Base-by-base conservation (phyloP, 164 flowering plant genomes). In the Chimonanthus praecox region DNA sequence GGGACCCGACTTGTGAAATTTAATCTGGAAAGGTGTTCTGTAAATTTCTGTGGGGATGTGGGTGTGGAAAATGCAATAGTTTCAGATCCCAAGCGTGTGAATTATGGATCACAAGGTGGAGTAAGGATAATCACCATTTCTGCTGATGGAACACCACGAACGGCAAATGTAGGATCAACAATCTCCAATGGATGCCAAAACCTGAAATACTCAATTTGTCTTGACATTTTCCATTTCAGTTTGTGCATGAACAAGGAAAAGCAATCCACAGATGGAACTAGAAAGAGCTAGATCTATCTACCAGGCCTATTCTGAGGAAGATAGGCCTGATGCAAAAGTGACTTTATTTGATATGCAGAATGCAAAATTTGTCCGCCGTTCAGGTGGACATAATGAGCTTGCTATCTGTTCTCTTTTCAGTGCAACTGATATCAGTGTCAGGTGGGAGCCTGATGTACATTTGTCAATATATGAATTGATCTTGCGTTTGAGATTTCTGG, bases 401-500 rank as follows among this genome's bases (percentile, higher is more conserved):
- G 82, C 92, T 69, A 89, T 89, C 58, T 92, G 97, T 85, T 96
- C 98, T 71, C 89, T 92, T 78, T 96, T 96, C 71, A 96, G 98
- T 85, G 94, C 99, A 63, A 90, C 98, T 73, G 88, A 94, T 80
- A 94, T 96, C 77, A 58, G 87, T 16, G 83, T 87, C 71, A 85
- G 94, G 74, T 96, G 99, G 99, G 99, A 94, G 80, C 99, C 99
- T 74, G 99, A 94, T 84, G 85, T 84, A 60, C 98, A 96, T 85
- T 70, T 96, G 65, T 85, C 98, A 58, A 73, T 96, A 9, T 67
- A 85, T 86, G 99, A 94, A 84, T 90, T 94, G 49, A 73, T 81
- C 71, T 71, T 96, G 76, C 90, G 78, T 44, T 65, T 92, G 84
- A 92, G 88, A 76, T 80, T 76, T 72, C 80, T 86, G 64, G 71